Conservation (phyloP, 495 filamentous ascomycete genomes). For the Annulohypoxylon maeteangense region DNA sequence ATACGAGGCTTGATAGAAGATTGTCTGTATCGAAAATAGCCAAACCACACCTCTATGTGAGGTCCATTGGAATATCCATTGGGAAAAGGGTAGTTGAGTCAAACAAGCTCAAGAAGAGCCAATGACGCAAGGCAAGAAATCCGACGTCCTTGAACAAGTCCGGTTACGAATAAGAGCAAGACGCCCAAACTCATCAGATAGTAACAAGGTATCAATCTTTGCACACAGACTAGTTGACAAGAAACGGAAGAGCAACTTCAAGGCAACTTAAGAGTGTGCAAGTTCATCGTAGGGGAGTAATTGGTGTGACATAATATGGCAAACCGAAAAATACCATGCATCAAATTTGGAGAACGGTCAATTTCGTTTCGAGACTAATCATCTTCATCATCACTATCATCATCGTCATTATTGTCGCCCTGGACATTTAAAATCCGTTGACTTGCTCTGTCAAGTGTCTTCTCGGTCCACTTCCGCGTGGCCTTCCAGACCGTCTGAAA, state of each 20-base stretch:
- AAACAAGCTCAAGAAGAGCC: conserved; percentile 31
- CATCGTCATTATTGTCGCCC: conserved; percentile 76
- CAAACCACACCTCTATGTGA: conserved; percentile 28
- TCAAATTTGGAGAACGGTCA: background rate
- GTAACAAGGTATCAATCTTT: conserved; percentile 70
- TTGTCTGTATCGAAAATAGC: conserved; percentile 36
- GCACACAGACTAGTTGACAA: conserved; percentile 96
- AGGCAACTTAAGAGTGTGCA: conserved; percentile 97
- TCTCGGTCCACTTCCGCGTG: conserved; percentile 74
- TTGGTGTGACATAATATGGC: no score
- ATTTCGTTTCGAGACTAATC: conserved; percentile 21
- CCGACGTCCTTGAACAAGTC: conserved; percentile 43
- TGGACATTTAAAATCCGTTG: conserved; percentile 86
- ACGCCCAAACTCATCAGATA: conserved; percentile 53
- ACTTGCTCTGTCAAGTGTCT: conserved; percentile 76
- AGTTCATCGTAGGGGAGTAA: conserved; percentile 12
- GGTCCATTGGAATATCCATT: conserved; percentile 5
- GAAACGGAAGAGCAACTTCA: conserved; percentile 72
- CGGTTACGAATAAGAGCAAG: conserved; percentile 50
- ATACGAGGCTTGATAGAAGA: background rate
- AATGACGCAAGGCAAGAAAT: conserved; percentile 31
- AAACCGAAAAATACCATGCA: background rate
- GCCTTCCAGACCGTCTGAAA: conserved; percentile 80
- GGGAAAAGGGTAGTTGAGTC: conserved; percentile 31
- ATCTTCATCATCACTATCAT: conserved; percentile 60